Evolutionary conservation across 345 rosid species (phyloP), one percentile per base, ranked within the genome.

Genomic region (Brassica incana): DNA sequence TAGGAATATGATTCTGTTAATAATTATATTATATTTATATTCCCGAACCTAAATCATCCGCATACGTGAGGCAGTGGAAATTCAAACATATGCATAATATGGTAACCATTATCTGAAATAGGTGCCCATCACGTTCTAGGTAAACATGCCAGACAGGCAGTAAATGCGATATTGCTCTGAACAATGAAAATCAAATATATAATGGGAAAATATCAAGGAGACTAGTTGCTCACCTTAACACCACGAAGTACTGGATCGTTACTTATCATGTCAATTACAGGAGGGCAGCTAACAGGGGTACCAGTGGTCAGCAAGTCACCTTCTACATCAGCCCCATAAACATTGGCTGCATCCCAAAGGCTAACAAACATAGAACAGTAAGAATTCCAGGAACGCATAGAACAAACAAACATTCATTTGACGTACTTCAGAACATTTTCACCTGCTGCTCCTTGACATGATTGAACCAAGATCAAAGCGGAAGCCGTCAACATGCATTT

Each of bases 381-480:
- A 84, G 71, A 33, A 81, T 32, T 77, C 66, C 60, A 70, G 72
- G 16, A 62, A 74, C 40, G 11, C 30, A 77, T 35, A 25, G 76
- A 76, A 15, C 65, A 67, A 50, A 56, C 67, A 36, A 23, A 18
- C 68, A 76, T 67, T 50, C 16, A 79, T 74, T 67, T 65, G 65
- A 82, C 83, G 65, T 74, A 69, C 74, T 71, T 67, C 43, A 59
- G 11, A 61, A 36, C 65, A 66, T 72, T 45, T 66, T 38, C 74
- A 80, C 96, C 99, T 90, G 87, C 95, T 90, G 73, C 97, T 77
- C 86, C 99, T 89, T 72, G 97, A 92, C 97, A 95, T 88, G 73
- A 92, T 91, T 54, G 97, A 95, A 80, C 92, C 99, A 84, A 95
- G 99, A 83, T 95, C 97, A 86, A 92, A 95, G 82, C 99, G 99